A percentile compares a stretch with the other conserved stretches of the same genome.
These are phyloP conservation scores for Neurospora sp. DNA, from an alignment of 495 filamentous ascomycete species.

Conservation along the genomic window DNA sequence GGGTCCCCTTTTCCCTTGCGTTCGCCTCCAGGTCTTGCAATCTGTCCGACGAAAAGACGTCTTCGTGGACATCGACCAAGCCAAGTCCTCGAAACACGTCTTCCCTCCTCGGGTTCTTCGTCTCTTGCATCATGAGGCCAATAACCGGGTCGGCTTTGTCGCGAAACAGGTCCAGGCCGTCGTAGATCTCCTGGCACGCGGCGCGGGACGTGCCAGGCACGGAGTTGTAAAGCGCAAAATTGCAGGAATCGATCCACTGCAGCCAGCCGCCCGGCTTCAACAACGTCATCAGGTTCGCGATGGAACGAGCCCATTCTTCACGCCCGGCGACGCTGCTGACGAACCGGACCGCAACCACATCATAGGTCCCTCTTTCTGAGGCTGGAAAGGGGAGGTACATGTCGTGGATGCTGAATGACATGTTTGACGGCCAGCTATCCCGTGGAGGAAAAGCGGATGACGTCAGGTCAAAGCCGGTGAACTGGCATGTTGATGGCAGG, in stretches of 20 bases:
- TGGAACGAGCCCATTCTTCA: constrained; percentile 13
- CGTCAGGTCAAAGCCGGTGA: constrained; percentile 32
- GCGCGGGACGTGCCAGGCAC: constrained; percentile 5
- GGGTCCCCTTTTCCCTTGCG: constrained; percentile 7
- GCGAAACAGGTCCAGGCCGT: constrained; percentile 5
- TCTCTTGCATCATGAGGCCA: constrained; percentile 9
- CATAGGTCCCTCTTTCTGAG: constrained; percentile 23
- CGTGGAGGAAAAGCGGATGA: constrained; percentile 21
- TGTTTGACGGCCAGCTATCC: constrained; percentile 17
- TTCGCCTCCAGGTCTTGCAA: constrained; percentile 3
- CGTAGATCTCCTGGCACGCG: constrained; percentile 9
- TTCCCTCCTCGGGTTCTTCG: neutral
- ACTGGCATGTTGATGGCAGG: constrained; percentile 17
- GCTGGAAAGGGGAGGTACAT: constrained; percentile 25
- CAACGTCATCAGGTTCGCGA: constrained; percentile 15
- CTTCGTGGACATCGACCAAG: constrained; percentile 10
- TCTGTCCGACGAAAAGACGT: constrained; percentile 13
- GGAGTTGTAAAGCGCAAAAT: constrained; percentile 6
- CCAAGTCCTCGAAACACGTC: constrained; percentile 1
- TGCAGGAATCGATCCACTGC: constrained; percentile 23
- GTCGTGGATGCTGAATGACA: constrained; percentile 24
- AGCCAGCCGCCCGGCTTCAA: constrained; percentile 22
- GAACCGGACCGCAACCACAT: constrained; percentile 31
- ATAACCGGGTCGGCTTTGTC: constrained; percentile 1
- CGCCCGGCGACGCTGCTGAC: constrained; percentile 21